Conservation (phyloP, 768 basidiomycete species). For the Pisolithus marmoratus region DNA sequence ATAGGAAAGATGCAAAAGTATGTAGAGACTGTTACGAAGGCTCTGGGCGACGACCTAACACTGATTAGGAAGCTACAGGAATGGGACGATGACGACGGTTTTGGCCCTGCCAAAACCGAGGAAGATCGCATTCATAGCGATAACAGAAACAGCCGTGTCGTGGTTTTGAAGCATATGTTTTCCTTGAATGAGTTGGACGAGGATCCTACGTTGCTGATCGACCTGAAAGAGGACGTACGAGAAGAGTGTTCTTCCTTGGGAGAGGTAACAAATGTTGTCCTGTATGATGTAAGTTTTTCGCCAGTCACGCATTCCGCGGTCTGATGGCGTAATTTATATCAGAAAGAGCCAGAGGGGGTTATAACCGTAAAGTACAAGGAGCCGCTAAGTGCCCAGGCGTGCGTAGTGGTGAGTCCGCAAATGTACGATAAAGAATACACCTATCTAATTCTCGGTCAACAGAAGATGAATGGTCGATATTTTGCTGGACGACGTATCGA, state of each 20-base stretch:
- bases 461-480: slow-evolving; percentile 95
- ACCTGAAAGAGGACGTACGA: slow-evolving; percentile 93
- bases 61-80: slow-evolving; percentile 75
- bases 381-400: slow-evolving; percentile 88
- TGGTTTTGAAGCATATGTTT: slow-evolving; percentile 96
- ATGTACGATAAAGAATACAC: background rate
- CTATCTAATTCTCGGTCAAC: background rate
- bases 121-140: slow-evolving; percentile 42
- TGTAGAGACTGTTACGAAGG: background rate
- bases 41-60: background rate
- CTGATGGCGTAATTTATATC: background rate
- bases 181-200: slow-evolving; percentile 78
- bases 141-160: slow-evolving; percentile 67
- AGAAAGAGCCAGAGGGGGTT: slow-evolving; percentile 90
- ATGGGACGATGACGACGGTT: slow-evolving; percentile 94
- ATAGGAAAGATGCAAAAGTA: slow-evolving; percentile 89
- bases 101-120: slow-evolving; percentile 63
- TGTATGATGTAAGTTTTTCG: slow-evolving; percentile 76
- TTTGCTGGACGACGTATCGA: slow-evolving; percentile 82
- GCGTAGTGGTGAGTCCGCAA: slow-evolving; percentile 61
- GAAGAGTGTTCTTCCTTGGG: slow-evolving; percentile 89
- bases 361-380: slow-evolving; percentile 98
- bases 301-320: slow-evolving; percentile 2
- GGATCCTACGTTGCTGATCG: slow-evolving; percentile 79
- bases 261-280: slow-evolving; percentile 90